phyloP scores from a whole-genome alignment of 352 stramenopile species.

The Phytophthora tentaculata region DNA sequence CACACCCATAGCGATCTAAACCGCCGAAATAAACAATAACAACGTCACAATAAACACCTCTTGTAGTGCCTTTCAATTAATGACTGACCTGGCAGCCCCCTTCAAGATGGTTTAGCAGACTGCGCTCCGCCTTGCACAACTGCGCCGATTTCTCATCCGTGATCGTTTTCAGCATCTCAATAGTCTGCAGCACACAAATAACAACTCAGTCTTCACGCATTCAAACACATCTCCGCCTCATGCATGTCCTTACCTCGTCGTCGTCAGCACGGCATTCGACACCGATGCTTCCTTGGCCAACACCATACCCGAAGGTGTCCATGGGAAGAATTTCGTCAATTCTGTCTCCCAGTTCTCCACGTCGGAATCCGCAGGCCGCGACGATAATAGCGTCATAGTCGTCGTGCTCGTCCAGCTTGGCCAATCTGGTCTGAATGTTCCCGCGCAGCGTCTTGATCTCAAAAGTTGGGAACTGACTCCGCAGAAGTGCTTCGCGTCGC shows the following conservation, averaged over 20 bases:
- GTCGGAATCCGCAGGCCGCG: slow-evolving; percentile 82
- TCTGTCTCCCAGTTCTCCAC: slow-evolving; percentile 67
- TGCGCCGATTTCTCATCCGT: slow-evolving; percentile 80
- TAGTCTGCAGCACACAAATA: slow-evolving; percentile 41
- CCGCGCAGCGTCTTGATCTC: slow-evolving; percentile 86
- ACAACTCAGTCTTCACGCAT: slow-evolving; percentile 6
- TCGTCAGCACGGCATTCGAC: slow-evolving; percentile 83
- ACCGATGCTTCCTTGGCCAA: slow-evolving; percentile 87
- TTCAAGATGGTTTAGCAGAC: slow-evolving; percentile 81
- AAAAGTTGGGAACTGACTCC: slow-evolving; percentile 71
- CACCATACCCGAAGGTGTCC: slow-evolving; percentile 81
- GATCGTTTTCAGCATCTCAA: slow-evolving; percentile 82
- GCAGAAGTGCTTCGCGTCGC: slow-evolving; percentile 79
- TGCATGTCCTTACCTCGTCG: slow-evolving; percentile 40
- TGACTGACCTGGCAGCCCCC: slow-evolving; percentile 82
- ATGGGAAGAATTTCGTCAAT: slow-evolving; percentile 80
- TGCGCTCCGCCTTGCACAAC: slow-evolving; percentile 83
- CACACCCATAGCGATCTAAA: slow-evolving; percentile 84
- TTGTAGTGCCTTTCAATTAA: no score
- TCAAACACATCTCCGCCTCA: neutral
- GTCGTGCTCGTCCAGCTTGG: slow-evolving; percentile 84
- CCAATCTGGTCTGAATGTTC: slow-evolving; percentile 89
- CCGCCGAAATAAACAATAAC: neutral
- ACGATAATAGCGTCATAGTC: slow-evolving; percentile 91
- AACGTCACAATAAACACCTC: no score